A percentile compares a stretch with the other conserved stretches of the same genome.
These are phyloP conservation scores for Puccinellia tenuiflora DNA, from an alignment of 176 grass and related monocot genomes.

Conservation along the genomic window DNA sequence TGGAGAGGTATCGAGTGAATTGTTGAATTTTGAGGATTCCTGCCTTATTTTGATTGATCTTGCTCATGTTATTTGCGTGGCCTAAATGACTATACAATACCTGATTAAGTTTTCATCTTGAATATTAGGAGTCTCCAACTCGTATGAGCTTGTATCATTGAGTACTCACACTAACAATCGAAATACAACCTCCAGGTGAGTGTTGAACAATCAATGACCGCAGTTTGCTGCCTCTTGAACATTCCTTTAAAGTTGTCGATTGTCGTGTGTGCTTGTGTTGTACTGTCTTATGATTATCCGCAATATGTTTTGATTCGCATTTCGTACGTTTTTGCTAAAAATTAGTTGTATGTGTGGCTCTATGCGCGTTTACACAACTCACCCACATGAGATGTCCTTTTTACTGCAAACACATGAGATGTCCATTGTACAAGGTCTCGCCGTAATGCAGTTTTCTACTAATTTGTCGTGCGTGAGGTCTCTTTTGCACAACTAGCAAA, in stretches of 20 bases:
- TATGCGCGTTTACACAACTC: no score
- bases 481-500: background rate
- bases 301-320: background rate
- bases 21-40: background rate
- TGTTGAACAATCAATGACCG: background rate
- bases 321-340: background rate
- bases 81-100: background rate
- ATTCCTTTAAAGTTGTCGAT: background rate
- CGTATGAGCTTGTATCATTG: background rate
- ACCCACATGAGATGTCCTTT: no score
- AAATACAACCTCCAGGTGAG: background rate
- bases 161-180: background rate
- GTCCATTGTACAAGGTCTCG: no score
- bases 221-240: background rate
- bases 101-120: background rate
- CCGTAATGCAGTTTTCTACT: no score
- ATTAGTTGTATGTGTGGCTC: no score
- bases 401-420: no score
- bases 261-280: background rate
- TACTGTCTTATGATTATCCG: background rate
- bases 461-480: no score
- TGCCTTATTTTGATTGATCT: background rate
- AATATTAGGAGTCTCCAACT: background rate
- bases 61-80: background rate
- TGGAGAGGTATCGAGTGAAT: background rate